Percentiles rank a stretch among this genome's conserved stretches.
These are phyloP conservation scores for Globisporangium recalcitrans DNA, from an alignment of 352 stramenopile genomes.

Conservation along the genomic window DNA sequence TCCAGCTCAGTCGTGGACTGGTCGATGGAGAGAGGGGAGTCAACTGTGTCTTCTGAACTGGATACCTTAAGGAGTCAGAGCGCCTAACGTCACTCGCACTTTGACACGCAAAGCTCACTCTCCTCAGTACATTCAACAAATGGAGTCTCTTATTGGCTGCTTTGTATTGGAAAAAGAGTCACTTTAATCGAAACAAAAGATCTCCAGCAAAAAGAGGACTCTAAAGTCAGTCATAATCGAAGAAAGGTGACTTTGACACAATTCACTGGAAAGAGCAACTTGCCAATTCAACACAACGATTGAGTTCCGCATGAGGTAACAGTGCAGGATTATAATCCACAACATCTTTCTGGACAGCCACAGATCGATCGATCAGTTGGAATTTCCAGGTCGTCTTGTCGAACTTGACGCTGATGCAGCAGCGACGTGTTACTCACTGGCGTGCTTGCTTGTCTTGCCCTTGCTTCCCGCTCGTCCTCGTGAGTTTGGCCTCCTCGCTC, in stretches of 20 bases:
- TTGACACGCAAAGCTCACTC: constrained; percentile 1
- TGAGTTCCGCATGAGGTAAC: too few relatives aligned
- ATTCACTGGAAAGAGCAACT: background rate
- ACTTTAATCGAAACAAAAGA: background rate
- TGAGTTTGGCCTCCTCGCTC: background rate
- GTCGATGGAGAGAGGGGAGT: too few relatives aligned
- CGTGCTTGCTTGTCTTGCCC: background rate
- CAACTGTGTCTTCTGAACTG: background rate
- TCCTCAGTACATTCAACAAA: constrained; percentile 1
- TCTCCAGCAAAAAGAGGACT: background rate
- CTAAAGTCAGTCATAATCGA: background rate
- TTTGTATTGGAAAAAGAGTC: too few relatives aligned
- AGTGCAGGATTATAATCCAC: background rate
- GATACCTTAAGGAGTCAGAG: background rate
- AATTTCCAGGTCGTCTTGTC: background rate
- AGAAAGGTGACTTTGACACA: background rate
- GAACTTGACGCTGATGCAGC: background rate
- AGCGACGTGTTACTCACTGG: background rate
- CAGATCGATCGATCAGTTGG: background rate
- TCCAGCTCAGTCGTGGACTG: too few relatives aligned
- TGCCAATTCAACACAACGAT: too few relatives aligned
- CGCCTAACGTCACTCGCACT: too few relatives aligned
- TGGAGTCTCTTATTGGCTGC: too few relatives aligned
- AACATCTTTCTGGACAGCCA: background rate
- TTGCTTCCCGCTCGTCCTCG: background rate